Evolutionary conservation across 306 rosid species (phyloP).

Genomic region (Gynostemma pentaphyllum): DNA sequence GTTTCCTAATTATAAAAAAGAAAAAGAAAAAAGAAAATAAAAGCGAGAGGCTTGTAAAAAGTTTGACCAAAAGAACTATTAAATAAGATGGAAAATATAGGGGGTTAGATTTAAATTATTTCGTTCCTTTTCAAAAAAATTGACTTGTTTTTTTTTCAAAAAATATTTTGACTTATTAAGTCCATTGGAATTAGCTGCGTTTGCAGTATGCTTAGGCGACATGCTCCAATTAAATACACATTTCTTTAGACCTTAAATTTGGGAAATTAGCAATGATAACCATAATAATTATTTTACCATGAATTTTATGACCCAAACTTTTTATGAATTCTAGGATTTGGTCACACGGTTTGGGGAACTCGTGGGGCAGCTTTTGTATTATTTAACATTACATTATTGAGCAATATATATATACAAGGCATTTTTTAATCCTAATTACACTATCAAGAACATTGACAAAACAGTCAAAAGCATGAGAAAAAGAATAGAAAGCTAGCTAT

Average conservation of each 20-base stretch:
- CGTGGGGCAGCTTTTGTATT: constrained; percentile 6
- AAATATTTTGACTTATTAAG: no score
- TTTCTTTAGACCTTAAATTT: constrained; percentile 23
- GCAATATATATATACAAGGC: no score
- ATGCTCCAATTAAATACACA: constrained; percentile 33
- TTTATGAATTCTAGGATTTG: constrained; percentile 11
- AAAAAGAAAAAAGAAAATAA: background rate
- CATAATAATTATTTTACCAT: background rate
- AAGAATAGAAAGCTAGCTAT: background rate
- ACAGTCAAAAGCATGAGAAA: background rate
- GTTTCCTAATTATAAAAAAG: background rate
- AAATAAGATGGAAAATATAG: background rate
- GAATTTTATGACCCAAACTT: constrained; percentile 4
- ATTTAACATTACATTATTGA: background rate
- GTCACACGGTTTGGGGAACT: constrained; percentile 8
- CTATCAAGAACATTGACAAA: background rate
- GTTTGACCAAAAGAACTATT: background rate
- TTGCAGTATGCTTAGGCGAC: constrained; percentile 73
- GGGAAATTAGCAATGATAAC: constrained; percentile 22
- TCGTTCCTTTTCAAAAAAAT: background rate
- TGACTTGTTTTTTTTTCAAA: no score
- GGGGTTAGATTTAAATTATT: background rate
- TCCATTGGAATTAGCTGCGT: constrained; percentile 35
- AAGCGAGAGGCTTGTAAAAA: background rate
- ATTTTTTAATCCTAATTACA: background rate